phyloP scores from a whole-genome alignment of 2,329 filamentous ascomycete genomes.

The Scopulariopsis brevicaulis region DNA sequence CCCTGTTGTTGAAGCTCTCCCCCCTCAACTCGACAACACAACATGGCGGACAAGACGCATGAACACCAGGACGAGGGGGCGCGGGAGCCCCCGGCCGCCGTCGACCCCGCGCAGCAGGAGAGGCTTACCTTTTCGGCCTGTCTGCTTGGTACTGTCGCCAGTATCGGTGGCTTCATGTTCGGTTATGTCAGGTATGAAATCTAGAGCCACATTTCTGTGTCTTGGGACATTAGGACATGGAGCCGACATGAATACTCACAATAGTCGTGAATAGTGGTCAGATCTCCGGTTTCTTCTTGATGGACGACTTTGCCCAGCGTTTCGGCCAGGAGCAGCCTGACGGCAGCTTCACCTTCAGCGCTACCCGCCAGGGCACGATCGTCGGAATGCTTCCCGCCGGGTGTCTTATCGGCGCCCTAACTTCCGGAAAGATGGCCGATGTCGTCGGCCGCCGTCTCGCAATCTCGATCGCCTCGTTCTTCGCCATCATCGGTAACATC shows the following conservation, averaged over 20 bases:
- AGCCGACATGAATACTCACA: not conserved
- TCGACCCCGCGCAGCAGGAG: conserved; percentile 5
- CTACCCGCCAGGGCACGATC: conserved; percentile 51
- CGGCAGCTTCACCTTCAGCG: conserved; percentile 36
- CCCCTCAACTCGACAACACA: no score
- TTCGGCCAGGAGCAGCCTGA: conserved; percentile 32
- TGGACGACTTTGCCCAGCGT: conserved; percentile 41
- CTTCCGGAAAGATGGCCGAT: conserved; percentile 50
- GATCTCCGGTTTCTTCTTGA: conserved; percentile 49
- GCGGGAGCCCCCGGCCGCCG: no score
- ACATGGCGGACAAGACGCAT: no score
- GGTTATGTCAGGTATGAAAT: conserved; percentile 39
- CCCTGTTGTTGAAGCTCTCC: no score
- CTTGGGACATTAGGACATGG: not conserved
- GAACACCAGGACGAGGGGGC: no score
- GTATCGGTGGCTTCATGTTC: conserved; percentile 46
- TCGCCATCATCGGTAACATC: conserved; percentile 52
- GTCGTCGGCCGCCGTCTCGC: conserved; percentile 47
- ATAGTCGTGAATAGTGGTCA: conserved; percentile 31
- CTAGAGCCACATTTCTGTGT: not conserved
- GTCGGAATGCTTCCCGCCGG: conserved; percentile 51
- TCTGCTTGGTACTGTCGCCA: conserved; percentile 37
- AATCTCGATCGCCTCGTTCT: conserved; percentile 50
- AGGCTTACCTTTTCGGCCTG: conserved; percentile 28
- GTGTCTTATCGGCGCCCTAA: conserved; percentile 44